Evolutionary conservation across 2,329 filamentous ascomycete genomes (phyloP).

Genomic region (Aspergillus melleus): DNA sequence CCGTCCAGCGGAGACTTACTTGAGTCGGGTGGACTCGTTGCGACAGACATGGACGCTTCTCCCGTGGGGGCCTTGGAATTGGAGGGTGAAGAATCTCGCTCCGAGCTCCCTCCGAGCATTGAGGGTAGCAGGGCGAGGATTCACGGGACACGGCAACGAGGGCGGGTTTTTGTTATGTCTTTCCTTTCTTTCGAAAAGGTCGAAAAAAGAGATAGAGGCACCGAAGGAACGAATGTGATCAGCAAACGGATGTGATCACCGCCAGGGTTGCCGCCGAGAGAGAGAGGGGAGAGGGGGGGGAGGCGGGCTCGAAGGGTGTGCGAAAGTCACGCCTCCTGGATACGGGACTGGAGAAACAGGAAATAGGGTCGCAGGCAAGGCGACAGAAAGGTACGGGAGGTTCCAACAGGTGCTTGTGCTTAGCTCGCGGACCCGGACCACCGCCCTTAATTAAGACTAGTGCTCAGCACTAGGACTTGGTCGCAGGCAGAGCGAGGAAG

Average conservation of each 20-base stretch:
- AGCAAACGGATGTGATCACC: conserved; percentile 16
- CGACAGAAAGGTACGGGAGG: conserved; percentile 13
- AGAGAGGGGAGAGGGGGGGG: conserved; percentile 8
- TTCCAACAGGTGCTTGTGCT: conserved; percentile 11
- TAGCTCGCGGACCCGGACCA: conserved; percentile 26
- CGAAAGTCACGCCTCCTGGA: conserved; percentile 29
- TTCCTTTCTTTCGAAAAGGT: too few species aligned
- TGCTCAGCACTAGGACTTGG: conserved; percentile 23
- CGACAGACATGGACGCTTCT: conserved; percentile 37
- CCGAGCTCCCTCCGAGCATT: conserved; percentile 37
- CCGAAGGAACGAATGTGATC: conserved; percentile 10
- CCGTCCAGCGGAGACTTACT: conserved; percentile 25
- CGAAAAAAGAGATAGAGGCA: conserved; percentile 9
- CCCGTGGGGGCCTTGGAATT: conserved; percentile 29
- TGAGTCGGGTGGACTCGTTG: conserved; percentile 25
- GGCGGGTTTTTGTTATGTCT: conserved; percentile 1
- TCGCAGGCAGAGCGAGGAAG: neutral
- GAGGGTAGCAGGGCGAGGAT: conserved; percentile 28
- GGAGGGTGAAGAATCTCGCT: conserved; percentile 31
- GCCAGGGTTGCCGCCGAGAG: conserved; percentile 25
- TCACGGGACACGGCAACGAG: conserved; percentile 11
- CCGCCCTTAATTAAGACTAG: conserved; percentile 26
- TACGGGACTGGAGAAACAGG: neutral
- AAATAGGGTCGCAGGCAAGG: neutral
- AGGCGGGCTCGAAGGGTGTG: conserved; percentile 7